These are phyloP conservation scores for Boletus huronensis DNA, from an alignment of 768 basidiomycete genomes.

Conservation along the genomic window DNA sequence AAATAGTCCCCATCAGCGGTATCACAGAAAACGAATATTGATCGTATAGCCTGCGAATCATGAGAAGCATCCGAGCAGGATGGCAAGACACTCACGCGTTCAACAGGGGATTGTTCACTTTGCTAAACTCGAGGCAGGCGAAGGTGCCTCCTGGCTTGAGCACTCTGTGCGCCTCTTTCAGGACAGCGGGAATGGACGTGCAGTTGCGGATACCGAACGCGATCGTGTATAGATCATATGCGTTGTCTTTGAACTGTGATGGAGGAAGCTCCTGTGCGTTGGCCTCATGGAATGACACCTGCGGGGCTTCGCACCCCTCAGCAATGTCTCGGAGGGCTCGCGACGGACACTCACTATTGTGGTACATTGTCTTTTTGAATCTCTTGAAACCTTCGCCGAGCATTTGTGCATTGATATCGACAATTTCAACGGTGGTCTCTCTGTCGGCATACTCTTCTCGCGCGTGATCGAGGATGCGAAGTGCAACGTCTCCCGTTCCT, in stretches of 20 bases:
- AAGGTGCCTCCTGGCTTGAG: constrained; percentile 96
- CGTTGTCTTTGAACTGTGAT: constrained; percentile 69
- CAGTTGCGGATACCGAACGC: constrained; percentile 98
- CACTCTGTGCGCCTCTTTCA: constrained; percentile 88
- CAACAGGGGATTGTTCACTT: constrained; percentile 83
- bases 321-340: neutral
- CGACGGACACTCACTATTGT: constrained; percentile 67
- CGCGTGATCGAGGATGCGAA: constrained; percentile 88
- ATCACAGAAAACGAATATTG: constrained; percentile 96
- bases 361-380: constrained; percentile 97
- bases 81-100: constrained; percentile 58
- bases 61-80: constrained; percentile 4
- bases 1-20: constrained; percentile 90
- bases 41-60: constrained; percentile 69
- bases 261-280: constrained; percentile 82
- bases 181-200: constrained; percentile 84
- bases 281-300: constrained; percentile 87
- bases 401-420: constrained; percentile 97
- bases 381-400: constrained; percentile 84
- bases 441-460: constrained; percentile 86
- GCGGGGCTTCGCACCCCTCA: constrained; percentile 59
- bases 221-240: constrained; percentile 96
- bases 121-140: constrained; percentile 95
- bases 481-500: constrained; percentile 96
- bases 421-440: constrained; percentile 83